Percentiles rank a stretch among this genome's conserved stretches.
phyloP scores from a whole-genome alignment of 169 alveolate genomes.

The Plasmodium cynomolgi region DNA sequence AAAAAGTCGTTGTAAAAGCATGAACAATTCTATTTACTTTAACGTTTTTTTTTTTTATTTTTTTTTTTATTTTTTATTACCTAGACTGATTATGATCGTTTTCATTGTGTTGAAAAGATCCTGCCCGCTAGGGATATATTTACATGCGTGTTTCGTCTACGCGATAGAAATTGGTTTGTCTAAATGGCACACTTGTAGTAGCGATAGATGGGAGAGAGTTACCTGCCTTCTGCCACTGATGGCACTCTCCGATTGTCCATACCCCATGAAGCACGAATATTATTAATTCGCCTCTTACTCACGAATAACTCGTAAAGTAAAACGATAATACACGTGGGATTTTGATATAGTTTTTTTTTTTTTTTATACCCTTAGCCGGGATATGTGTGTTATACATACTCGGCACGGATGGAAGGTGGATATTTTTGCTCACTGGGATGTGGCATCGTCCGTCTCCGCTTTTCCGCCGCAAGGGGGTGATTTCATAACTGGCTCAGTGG shows the following conservation, averaged over 20 bases:
- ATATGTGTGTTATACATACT: not conserved
- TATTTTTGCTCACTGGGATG: not conserved
- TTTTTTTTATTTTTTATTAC: conserved; percentile 57
- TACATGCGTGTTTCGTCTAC: not conserved
- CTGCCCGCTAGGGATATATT: conserved; percentile 73
- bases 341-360: conserved; percentile 12
- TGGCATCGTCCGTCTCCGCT: not conserved
- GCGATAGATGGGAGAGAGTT: not conserved
- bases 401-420: not conserved
- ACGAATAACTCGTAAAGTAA: conserved; percentile 68
- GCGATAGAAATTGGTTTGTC: not conserved
- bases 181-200: not conserved
- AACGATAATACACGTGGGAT: conserved; percentile 65
- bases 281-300: conserved; percentile 9
- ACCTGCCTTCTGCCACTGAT: too few species aligned
- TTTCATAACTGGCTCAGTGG: not conserved
- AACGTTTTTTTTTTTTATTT: not conserved
- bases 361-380: conserved; percentile 24
- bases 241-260: conserved; percentile 6
- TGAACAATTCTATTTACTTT: not conserved
- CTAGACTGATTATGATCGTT: conserved; percentile 74
- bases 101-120: conserved; percentile 72
- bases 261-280: conserved; percentile 72
- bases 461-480: not conserved
- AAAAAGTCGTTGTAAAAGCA: conserved; percentile 18